Percentiles rank a stretch among this genome's conserved stretches.
These are phyloP conservation scores for Asclepias syriaca DNA, from an alignment of 257 asterid genomes.

Conservation along the genomic window DNA sequence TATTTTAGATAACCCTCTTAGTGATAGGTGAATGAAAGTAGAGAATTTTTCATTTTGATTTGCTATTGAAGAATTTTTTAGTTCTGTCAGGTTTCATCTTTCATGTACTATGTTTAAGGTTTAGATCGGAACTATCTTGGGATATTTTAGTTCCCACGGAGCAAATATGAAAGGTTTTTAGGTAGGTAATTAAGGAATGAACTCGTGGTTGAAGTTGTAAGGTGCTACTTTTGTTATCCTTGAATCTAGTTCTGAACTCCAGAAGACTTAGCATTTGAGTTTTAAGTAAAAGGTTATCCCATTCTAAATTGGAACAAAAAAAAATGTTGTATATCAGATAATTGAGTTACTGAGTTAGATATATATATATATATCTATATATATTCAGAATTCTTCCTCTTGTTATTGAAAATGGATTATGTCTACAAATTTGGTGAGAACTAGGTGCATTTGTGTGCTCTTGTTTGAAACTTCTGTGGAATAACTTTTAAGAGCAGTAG, in stretches of 20 bases:
- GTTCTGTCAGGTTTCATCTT: background rate
- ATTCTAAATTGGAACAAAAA: background rate
- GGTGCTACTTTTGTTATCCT: background rate
- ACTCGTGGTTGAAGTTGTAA: background rate
- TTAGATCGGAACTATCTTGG: background rate
- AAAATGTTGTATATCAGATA: background rate
- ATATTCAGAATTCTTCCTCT: background rate
- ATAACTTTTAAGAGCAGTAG: background rate
- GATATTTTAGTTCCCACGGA: background rate
- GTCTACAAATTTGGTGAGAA: background rate
- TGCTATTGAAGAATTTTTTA: background rate
- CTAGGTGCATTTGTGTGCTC: background rate
- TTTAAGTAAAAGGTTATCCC: background rate
- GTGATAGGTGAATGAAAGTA: slow-evolving; percentile 2
- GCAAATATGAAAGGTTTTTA: background rate
- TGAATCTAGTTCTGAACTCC: background rate
- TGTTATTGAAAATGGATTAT: background rate
- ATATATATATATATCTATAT: background rate
- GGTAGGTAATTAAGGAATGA: background rate
- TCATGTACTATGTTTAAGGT: background rate
- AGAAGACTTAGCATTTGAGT: background rate
- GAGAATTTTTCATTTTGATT: background rate
- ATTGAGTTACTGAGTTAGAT: background rate
- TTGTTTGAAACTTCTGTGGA: background rate
- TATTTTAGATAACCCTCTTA: background rate